Conservation (phyloP, 2,329 filamentous ascomycete genomes). For the Claviceps purpurea region DNA sequence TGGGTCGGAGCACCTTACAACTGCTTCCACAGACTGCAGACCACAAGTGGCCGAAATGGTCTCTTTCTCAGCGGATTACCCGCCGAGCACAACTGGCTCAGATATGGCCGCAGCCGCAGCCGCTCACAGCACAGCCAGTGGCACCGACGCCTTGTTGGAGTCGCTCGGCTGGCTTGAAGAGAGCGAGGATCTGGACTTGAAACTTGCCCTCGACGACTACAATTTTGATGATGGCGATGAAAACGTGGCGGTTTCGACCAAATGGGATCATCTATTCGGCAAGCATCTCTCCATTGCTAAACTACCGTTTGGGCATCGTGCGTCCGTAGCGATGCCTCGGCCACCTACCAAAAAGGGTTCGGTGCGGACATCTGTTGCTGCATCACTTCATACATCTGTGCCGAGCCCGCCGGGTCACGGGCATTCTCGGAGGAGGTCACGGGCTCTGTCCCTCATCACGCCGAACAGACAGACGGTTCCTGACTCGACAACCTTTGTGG, state of each 20-base stretch:
- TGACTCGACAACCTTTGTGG: conserved; percentile 30
- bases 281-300: conserved; percentile 61
- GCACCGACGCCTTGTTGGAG: conserved; percentile 46
- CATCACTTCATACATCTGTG: conserved; percentile 10
- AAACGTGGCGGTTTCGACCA: conserved; percentile 28
- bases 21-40: neutral
- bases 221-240: conserved; percentile 45
- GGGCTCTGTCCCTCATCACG: conserved; percentile 40
- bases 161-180: conserved; percentile 64
- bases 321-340: conserved; percentile 35
- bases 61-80: conserved; percentile 10
- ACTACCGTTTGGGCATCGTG: conserved; percentile 42
- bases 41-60: conserved; percentile 13
- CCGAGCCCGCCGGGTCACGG: conserved; percentile 12
- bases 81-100: conserved; percentile 3
- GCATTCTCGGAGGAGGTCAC: conserved; percentile 37
- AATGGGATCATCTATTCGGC: conserved; percentile 48
- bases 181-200: conserved; percentile 54
- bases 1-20: conserved; percentile 7
- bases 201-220: conserved; percentile 56
- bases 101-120: conserved; percentile 14
- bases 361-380: conserved; percentile 15
- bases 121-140: neutral
- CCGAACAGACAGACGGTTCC: conserved; percentile 26
- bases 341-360: conserved; percentile 30